phyloP scores from a whole-genome alignment of 768 basidiomycete species.

The Thelephora aurantiotincta region DNA sequence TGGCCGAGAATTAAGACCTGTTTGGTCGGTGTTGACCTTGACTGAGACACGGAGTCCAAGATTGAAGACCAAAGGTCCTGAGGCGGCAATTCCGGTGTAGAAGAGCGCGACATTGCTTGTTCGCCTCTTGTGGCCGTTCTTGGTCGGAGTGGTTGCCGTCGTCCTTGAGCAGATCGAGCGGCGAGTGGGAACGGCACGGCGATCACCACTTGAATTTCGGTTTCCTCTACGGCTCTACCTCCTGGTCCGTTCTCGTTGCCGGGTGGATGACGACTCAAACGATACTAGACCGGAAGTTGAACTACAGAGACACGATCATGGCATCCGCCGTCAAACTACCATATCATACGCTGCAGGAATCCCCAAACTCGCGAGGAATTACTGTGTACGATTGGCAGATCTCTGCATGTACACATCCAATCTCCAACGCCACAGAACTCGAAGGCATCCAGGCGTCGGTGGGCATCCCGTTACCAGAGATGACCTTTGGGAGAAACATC shows the following conservation, averaged over 20 bases:
- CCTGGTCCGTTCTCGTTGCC: neutral
- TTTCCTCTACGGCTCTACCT: constrained; percentile 11
- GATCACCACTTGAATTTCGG: neutral
- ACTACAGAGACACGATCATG: constrained; percentile 19
- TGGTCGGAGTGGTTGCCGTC: constrained; percentile 1
- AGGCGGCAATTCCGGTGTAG: constrained; percentile 61
- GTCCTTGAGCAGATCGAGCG: neutral
- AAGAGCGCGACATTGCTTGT: constrained; percentile 29
- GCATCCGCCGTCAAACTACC: constrained; percentile 35
- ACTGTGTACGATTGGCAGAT: constrained; percentile 56
- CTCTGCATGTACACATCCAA: constrained; percentile 58
- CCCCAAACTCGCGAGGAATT: constrained; percentile 56
- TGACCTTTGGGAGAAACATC: constrained; percentile 85
- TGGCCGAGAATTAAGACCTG: constrained; percentile 78
- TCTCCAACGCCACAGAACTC: constrained; percentile 64
- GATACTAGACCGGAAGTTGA: neutral
- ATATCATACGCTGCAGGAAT: constrained; percentile 51
- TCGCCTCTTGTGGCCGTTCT: constrained; percentile 17
- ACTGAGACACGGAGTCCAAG: constrained; percentile 72
- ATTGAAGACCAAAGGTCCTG: constrained; percentile 90
- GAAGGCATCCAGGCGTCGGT: constrained; percentile 51
- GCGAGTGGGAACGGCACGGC: neutral
- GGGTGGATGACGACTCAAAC: constrained; percentile 4
- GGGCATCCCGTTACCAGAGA: constrained; percentile 83
- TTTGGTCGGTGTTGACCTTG: constrained; percentile 73